phyloP scores from a whole-genome alignment of 2,329 filamentous ascomycete species.

The Trichoderma oligosporum region DNA sequence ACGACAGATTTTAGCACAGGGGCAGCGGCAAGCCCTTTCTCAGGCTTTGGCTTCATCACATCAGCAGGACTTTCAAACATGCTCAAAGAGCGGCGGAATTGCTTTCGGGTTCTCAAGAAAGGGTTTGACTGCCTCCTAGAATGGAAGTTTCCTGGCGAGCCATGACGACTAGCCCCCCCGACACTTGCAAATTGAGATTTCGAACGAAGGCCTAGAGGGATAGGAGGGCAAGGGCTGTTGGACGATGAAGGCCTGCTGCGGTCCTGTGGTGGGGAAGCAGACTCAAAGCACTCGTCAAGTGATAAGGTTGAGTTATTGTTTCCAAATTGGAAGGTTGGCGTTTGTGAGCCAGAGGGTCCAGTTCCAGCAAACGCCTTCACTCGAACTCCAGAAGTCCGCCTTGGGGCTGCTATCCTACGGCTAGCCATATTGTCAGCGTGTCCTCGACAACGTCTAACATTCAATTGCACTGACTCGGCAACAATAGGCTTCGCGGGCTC shows the following conservation, averaged over 20 bases:
- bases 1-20: slow-evolving; percentile 65
- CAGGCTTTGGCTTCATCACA: slow-evolving; percentile 71
- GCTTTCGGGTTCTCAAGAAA: slow-evolving; percentile 73
- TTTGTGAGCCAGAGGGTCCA: slow-evolving; percentile 57
- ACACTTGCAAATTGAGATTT: slow-evolving; percentile 63
- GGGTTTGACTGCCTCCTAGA: slow-evolving; percentile 69
- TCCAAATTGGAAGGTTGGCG: slow-evolving; percentile 74
- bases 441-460: slow-evolving; percentile 21
- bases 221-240: slow-evolving; percentile 53
- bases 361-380: slow-evolving; percentile 72
- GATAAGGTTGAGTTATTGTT: slow-evolving; percentile 49
- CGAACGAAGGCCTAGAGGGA: slow-evolving; percentile 58
- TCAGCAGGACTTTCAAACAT: slow-evolving; percentile 96
- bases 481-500: slow-evolving; percentile 48
- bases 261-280: slow-evolving; percentile 69
- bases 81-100: slow-evolving; percentile 87
- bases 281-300: slow-evolving; percentile 74
- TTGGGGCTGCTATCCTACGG: slow-evolving; percentile 63
- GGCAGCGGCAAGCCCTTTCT: slow-evolving; percentile 50
- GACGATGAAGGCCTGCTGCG: slow-evolving; percentile 54
- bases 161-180: slow-evolving; percentile 57
- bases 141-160: slow-evolving; percentile 69
- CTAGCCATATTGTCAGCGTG: slow-evolving; percentile 40
- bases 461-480: slow-evolving; percentile 48
- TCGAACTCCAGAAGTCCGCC: slow-evolving; percentile 68